A percentile compares a stretch with the other conserved stretches of the same genome.
Evolutionary conservation across 257 asterid species (phyloP).

Genomic region (Voacanga thouarsii): DNA sequence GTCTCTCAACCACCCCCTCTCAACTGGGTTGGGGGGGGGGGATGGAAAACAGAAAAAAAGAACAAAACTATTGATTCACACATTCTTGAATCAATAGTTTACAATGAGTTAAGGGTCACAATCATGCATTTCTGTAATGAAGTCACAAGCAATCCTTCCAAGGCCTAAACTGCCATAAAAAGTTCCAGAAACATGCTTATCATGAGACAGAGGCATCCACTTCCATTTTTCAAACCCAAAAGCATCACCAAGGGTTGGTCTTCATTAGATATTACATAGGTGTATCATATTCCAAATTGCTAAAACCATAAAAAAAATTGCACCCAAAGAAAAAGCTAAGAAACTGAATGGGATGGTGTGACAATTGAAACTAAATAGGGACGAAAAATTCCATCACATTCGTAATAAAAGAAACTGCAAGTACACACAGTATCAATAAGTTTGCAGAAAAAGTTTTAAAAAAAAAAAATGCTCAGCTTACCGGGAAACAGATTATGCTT

Average conservation of each 20-base stretch:
- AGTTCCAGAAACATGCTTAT: background rate
- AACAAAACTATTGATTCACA: too few relatives aligned
- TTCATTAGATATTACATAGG: background rate
- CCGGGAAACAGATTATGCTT: conserved; percentile 61
- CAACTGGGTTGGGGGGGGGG: too few relatives aligned
- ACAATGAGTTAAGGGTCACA: background rate
- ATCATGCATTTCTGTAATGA: background rate
- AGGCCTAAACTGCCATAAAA: background rate
- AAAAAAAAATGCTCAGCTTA: conserved; percentile 20
- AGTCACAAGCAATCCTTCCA: background rate
- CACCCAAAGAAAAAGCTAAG: background rate
- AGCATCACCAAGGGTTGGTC: background rate
- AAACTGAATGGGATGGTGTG: background rate
- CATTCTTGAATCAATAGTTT: too few relatives aligned
- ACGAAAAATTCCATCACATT: background rate
- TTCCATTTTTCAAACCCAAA: background rate
- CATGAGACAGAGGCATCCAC: background rate
- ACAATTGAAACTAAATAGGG: background rate
- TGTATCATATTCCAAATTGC: background rate
- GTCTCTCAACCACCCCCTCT: too few relatives aligned
- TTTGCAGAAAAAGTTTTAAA: too few relatives aligned
- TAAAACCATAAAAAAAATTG: background rate
- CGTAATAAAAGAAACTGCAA: background rate
- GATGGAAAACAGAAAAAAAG: too few relatives aligned
- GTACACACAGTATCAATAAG: background rate